Evolutionary conservation across 257 asterid genomes (phyloP).

Genomic region (Solanum clarkiae): DNA sequence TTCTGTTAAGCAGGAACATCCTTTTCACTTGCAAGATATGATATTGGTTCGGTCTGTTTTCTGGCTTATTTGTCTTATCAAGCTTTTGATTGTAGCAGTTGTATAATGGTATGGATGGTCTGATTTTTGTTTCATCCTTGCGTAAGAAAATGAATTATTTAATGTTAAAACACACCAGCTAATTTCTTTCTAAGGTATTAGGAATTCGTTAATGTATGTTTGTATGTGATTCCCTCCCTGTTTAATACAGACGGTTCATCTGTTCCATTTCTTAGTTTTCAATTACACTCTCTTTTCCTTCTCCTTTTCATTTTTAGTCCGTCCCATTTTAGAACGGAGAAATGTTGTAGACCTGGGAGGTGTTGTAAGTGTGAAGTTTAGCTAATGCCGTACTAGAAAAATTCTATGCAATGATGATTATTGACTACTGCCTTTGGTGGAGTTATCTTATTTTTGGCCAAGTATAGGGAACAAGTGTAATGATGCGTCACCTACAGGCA

Average conservation of each 20-base stretch:
- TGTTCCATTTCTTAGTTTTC: background rate
- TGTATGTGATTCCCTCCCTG: background rate
- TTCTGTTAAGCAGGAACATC: background rate
- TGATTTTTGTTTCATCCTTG: background rate
- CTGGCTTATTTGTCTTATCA: background rate
- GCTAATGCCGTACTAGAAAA: background rate
- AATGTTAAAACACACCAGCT: background rate
- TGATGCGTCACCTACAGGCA: background rate
- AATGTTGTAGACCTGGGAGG: background rate
- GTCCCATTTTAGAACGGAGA: background rate
- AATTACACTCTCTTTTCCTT: background rate
- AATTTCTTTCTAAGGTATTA: background rate
- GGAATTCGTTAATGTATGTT: background rate
- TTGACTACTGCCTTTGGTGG: background rate
- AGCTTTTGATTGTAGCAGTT: background rate
- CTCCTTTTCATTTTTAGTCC: too few relatives aligned
- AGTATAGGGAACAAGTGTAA: background rate
- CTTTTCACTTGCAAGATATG: background rate
- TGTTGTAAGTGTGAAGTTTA: background rate
- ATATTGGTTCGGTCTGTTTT: background rate
- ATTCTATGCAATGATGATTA: background rate
- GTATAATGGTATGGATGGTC: background rate
- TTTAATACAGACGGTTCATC: background rate
- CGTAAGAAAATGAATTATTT: background rate
- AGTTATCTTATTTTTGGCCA: background rate